Evolutionary conservation across 306 rosid species (phyloP), one percentile per base, ranked within the genome.

Genomic region (Prinsepia uniflora): DNA sequence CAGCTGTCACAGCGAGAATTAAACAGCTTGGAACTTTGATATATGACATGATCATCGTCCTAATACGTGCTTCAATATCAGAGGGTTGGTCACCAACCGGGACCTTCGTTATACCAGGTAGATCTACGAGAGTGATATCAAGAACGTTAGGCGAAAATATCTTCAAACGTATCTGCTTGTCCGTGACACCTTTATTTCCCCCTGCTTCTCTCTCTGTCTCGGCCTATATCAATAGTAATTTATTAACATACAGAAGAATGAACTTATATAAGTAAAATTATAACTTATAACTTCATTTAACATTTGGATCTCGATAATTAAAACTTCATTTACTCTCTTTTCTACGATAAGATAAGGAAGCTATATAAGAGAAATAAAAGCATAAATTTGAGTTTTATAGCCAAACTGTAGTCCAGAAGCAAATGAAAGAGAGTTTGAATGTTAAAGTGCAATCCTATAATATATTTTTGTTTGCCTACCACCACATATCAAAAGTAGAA

Each of bases 41-140:
- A 79, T 94, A 94, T 44, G 96, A 91, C 96, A 89, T 89, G 75
- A 94, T 94, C 99, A 94, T 94, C 63, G 99, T 87, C 80, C 99
- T 84, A 75, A 94, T 94, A 39, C 96, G 86, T 54, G 97, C 95
- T 85, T 94, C 99, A 55, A 94, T 94, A 67, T 94, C 97, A 80
- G 97, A 79, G 63, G 99, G 99, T 80, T 94, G 99, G 63, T 94
- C 99, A 64, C 97, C 99, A 75, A 94, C 97, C 62, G 99, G 99
- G 80, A 91, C 99, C 88, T 94, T 94, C 0, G 99, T 94, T 75
- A 94, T 83, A 56, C 99, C 99, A 34, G 99, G 99, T 44, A 94
- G 89, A 89, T 94, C 99, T 66, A 94, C 99, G 66, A 94, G 88
- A 18, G 99, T 94, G 71, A 94, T 94, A 80, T 94, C 99, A 60